phyloP scores from a whole-genome alignment of 345 rosid species.

The Carallia pectinifolia region DNA sequence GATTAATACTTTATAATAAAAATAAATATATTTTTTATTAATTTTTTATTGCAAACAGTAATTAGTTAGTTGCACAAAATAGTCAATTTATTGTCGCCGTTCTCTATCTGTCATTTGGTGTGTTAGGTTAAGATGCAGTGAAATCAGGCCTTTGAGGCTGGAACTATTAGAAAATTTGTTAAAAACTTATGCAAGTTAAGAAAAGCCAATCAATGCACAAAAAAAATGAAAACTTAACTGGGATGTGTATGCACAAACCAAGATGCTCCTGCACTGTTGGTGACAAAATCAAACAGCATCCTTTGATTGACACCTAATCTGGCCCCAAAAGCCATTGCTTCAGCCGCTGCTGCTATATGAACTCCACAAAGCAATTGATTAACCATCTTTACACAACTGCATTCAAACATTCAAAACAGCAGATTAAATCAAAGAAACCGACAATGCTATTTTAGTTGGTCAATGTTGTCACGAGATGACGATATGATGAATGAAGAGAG shows the following conservation, averaged over 20 bases:
- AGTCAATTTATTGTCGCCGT: no score
- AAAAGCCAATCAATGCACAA: background rate
- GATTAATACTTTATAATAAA: no score
- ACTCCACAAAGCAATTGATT: slow-evolving; percentile 98
- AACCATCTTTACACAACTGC: slow-evolving; percentile 86
- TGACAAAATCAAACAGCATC: slow-evolving; percentile 59
- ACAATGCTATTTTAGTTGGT: no score
- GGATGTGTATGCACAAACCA: slow-evolving; percentile 44
- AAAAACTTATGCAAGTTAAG: no score
- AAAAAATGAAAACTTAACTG: background rate
- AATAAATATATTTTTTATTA: no score
- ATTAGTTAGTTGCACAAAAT: no score
- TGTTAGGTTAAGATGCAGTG: no score
- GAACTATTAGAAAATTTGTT: no score
- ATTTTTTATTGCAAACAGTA: no score
- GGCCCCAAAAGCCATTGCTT: slow-evolving; percentile 96
- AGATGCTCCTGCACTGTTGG: slow-evolving; percentile 68
- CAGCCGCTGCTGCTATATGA: slow-evolving; percentile 95
- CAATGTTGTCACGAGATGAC: background rate
- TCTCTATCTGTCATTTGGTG: no score
- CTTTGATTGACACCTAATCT: slow-evolving; percentile 82
- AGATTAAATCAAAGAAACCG: background rate
- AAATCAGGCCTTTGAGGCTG: no score
- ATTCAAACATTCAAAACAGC: background rate
- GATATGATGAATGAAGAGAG: no score